These are phyloP conservation scores for Plectosphaerella sp. DNA, from an alignment of 2,329 filamentous ascomycete species.

Conservation along the genomic window DNA sequence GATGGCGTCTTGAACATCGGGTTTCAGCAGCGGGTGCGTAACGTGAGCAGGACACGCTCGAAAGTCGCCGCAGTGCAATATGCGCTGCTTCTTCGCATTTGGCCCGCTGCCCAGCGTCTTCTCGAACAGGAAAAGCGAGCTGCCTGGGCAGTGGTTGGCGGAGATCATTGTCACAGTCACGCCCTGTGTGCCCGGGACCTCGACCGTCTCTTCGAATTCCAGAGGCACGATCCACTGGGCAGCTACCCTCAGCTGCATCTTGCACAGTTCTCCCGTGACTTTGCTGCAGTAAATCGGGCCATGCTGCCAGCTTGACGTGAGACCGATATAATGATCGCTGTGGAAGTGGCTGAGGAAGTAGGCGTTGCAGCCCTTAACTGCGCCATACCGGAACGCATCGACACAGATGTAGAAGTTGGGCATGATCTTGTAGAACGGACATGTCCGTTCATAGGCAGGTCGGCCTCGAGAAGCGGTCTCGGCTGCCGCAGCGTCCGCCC, in stretches of 20 bases:
- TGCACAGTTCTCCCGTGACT: conserved; percentile 85
- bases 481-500: conserved; percentile 78
- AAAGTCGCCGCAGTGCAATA: conserved; percentile 95
- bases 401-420: conserved; percentile 90
- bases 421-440: conserved; percentile 98
- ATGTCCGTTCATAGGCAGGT: conserved; percentile 82
- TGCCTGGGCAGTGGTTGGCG: conserved; percentile 95
- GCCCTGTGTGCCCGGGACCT: conserved; percentile 77
- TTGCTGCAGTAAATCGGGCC: conserved; percentile 96
- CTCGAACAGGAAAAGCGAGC: conserved; percentile 88
- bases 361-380: conserved; percentile 84
- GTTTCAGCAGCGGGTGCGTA: conserved; percentile 73
- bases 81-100: conserved; percentile 63
- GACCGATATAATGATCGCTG: conserved; percentile 92
- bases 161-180: conserved; percentile 91
- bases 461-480: conserved; percentile 77
- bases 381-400: conserved; percentile 92
- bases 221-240: conserved; percentile 80
- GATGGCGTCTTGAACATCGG: conserved; percentile 65
- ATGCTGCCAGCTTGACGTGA: conserved; percentile 84
- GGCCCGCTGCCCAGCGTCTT: conserved; percentile 62
- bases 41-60: conserved; percentile 83
- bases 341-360: conserved; percentile 99
- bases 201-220: conserved; percentile 75
- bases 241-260: conserved; percentile 79